A percentile compares a stretch with the other conserved stretches of the same genome.
Evolutionary conservation across 2,329 filamentous ascomycete genomes (phyloP).

Genomic region (Basipetospora chlamydospora): DNA sequence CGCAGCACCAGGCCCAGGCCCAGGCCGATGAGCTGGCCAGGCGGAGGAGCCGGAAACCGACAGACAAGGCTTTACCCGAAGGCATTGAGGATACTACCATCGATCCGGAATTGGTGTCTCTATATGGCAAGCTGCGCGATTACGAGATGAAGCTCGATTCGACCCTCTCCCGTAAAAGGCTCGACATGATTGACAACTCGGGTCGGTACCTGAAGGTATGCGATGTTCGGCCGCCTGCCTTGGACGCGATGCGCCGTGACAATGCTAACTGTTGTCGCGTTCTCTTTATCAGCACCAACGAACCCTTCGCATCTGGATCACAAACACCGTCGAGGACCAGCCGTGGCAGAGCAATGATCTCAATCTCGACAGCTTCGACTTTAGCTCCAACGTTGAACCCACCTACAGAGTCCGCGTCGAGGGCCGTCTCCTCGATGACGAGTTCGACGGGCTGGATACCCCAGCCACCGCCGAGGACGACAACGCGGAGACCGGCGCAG

Average conservation of each 20-base stretch:
- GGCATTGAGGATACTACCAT: conserved; percentile 72
- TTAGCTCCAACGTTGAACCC: conserved; percentile 60
- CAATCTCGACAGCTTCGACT: conserved; percentile 66
- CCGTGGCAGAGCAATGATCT: conserved; percentile 64
- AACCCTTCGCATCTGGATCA: conserved; percentile 85
- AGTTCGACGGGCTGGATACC: conserved; percentile 25
- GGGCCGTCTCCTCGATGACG: conserved; percentile 64
- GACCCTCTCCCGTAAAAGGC: conserved; percentile 81
- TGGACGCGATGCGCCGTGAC: not conserved
- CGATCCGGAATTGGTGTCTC: conserved; percentile 58
- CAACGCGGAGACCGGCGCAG: conserved; percentile 9
- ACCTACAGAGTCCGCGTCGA: conserved; percentile 88
- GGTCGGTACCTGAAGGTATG: conserved; percentile 56
- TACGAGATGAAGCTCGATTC: conserved; percentile 81
- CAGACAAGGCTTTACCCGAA: conserved; percentile 88
- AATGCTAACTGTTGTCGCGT: too few relatives aligned
- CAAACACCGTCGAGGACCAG: conserved; percentile 87
- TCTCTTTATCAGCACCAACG: conserved; percentile 7
- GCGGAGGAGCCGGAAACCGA: conserved; percentile 75
- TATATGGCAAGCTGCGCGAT: conserved; percentile 74
- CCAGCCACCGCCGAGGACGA: conserved; percentile 31
- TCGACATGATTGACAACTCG: conserved; percentile 76
- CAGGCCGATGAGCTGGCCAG: conserved; percentile 54
- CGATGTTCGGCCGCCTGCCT: not conserved
- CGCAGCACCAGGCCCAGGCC: conserved; percentile 34